Base-by-base conservation (phyloP, 2,329 filamentous ascomycete genomes). In the Hypoxylon sp. region DNA sequence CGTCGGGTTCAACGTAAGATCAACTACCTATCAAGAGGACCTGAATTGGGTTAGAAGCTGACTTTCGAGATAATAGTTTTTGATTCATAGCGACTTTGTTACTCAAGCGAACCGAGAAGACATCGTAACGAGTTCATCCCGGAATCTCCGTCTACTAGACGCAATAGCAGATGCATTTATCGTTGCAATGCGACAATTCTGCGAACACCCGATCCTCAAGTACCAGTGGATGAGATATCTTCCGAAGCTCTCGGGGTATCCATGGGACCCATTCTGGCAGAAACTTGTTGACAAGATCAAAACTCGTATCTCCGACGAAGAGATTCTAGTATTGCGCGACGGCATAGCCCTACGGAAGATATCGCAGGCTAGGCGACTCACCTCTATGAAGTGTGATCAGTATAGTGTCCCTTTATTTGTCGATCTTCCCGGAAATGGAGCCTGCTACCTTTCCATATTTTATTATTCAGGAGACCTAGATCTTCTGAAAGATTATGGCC, bases 1-100 rank as follows among this genome's bases (percentile, higher is more conserved):
- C 3, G 74, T 78, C 45, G 81, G 80, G 0, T 84, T 84, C 70
- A 82, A 79, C 41, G 80, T 81, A 65, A 62, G 74, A n/a, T 46
- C n/a, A 11, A n/a, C n/a, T 19, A 11, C 1, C 21, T 48, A 0
- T 16, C 48, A 34, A 5, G 12, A 7, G 19, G 2, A 16, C 12
- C 7, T 39, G 52, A 29, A 29, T 39, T 14, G 29, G 16, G 34
- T 23, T 30, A 8, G 45, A 21, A 21, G 48, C 55, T 48, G n/a
- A 57, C 16, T 19, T 8, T n/a, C 8, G 23, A 16, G 34, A 25
- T 8, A 46, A 39, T 58, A 81, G 74, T 85, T 86, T 45, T 69
- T 85, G 1, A 81, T 86, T 9, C 83, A 86, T 7, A 76, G 81
- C 5, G 83, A 86, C 64, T 86, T 85, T 58, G 81, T 82, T 39